Evolutionary conservation across 1,284 basidiomycete species (phyloP).

Genomic region (Heliocybe sulcata): DNA sequence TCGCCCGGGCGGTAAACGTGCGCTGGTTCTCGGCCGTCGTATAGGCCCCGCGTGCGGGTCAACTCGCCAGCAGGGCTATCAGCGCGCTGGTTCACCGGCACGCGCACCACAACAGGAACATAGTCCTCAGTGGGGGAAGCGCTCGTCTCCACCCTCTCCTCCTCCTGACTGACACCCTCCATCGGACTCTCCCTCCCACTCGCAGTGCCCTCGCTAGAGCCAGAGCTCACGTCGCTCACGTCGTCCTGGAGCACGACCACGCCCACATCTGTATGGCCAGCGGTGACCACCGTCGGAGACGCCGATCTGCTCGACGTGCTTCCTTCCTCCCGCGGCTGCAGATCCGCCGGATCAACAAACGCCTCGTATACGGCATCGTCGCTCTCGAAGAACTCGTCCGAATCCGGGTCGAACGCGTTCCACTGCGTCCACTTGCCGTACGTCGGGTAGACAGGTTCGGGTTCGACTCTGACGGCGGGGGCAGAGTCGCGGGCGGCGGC

Average conservation of each 20-base stretch:
- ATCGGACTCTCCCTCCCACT: conserved; percentile 34
- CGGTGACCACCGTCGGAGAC: conserved; percentile 13
- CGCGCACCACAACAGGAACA: not conserved
- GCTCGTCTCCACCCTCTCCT: not conserved
- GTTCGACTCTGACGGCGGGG: conserved; percentile 42
- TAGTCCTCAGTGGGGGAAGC: not conserved
- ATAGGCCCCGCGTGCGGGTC: not conserved
- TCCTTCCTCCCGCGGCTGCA: conserved; percentile 9
- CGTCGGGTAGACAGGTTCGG: conserved; percentile 28
- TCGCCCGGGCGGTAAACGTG: conserved; percentile 7
- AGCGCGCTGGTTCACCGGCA: not conserved
- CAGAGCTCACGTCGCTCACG: conserved; percentile 15
- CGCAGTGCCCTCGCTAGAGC: conserved; percentile 27
- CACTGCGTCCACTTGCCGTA: conserved; percentile 57
- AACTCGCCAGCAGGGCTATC: not conserved
- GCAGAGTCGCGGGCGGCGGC: conserved; percentile 25
- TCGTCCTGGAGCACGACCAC: conserved; percentile 18
- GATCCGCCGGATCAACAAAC: conserved; percentile 37
- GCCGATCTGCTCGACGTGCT: conserved; percentile 9
- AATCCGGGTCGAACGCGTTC: conserved; percentile 74
- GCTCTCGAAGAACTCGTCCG: conserved; percentile 61
- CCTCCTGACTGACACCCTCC: conserved; percentile 15
- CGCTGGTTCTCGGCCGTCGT: not conserved
- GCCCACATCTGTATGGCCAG: not conserved
- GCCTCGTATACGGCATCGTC: conserved; percentile 61